A percentile compares a stretch with the other conserved stretches of the same genome.
phyloP scores from a whole-genome alignment of 345 rosid species.

The Salix dunnii region DNA sequence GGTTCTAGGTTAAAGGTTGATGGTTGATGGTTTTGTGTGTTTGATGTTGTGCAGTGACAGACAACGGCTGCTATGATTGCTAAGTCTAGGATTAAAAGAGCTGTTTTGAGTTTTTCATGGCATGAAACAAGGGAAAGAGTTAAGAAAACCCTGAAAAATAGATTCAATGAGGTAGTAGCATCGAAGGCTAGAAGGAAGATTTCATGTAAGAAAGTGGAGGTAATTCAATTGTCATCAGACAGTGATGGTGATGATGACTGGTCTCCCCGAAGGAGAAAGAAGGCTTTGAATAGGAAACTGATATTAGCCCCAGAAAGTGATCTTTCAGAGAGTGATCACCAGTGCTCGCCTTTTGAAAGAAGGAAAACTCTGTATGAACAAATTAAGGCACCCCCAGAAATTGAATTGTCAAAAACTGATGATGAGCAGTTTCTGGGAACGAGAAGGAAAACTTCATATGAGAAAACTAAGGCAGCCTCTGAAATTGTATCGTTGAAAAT shows the following conservation, averaged over 20 bases:
- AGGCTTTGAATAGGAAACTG: neutral
- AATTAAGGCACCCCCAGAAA: neutral
- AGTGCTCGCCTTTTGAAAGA: neutral
- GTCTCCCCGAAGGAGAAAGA: neutral
- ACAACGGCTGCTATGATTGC: constrained; percentile 36
- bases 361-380: neutral
- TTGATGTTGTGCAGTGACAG: neutral
- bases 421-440: neutral
- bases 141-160: neutral
- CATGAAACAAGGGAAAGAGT: constrained; percentile 17
- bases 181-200: neutral
- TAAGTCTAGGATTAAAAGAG: neutral
- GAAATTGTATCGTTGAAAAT: neutral
- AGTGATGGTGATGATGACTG: neutral
- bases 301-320: neutral
- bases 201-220: neutral
- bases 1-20: neutral
- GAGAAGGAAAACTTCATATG: neutral
- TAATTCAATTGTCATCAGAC: neutral
- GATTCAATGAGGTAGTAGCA: neutral
- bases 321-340: neutral
- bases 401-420: neutral
- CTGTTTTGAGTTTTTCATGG: constrained; percentile 1
- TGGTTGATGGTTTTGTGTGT: neutral
- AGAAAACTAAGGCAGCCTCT: neutral